These are phyloP conservation scores for Aspergillus sp. DNA, from an alignment of 2,329 filamentous ascomycete species.

Conservation along the genomic window DNA sequence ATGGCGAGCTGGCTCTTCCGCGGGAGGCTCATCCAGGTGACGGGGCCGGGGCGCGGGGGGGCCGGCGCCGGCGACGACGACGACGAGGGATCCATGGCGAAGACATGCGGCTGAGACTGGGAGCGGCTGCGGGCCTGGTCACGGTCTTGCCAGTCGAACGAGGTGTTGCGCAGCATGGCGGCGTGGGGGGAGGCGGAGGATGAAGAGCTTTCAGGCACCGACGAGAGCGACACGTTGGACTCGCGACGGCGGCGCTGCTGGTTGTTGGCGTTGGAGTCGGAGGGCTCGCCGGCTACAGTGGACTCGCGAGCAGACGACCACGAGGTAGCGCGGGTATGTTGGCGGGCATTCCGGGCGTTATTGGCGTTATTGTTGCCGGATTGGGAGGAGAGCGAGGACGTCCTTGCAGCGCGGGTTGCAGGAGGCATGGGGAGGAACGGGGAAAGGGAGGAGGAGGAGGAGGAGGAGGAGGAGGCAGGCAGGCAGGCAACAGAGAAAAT, in stretches of 20 bases:
- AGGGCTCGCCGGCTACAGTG: conserved; percentile 19
- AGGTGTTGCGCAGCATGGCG: conserved; percentile 23
- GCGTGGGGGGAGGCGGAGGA: conserved; percentile 6
- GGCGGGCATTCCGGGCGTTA: conserved; percentile 24
- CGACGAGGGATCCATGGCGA: conserved; percentile 6
- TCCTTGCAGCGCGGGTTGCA: no score
- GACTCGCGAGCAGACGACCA: conserved; percentile 25
- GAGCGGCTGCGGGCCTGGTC: conserved; percentile 23
- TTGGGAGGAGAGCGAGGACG: conserved; percentile 16
- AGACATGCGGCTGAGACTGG: conserved; percentile 9
- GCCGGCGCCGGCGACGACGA: conserved; percentile 3
- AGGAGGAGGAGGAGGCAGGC: conserved; percentile 1
- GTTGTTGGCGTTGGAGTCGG: conserved; percentile 11
- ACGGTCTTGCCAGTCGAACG: conserved; percentile 19
- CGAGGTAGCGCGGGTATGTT: conserved; percentile 25
- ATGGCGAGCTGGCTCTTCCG: conserved; percentile 29
- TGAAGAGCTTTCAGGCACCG: conserved; percentile 21
- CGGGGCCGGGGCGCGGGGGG: conserved; percentile 15
- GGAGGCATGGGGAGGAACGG: conserved; percentile 6
- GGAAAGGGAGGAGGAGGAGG: neutral
- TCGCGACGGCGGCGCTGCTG: conserved; percentile 23
- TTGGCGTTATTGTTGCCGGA: conserved; percentile 12
- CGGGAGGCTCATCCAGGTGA: conserved; percentile 34
- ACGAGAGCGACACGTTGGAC: conserved; percentile 23
- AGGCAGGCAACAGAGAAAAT: no score